Conservation (phyloP, 345 rosid species). For the Noccaea bulbosa region DNA sequence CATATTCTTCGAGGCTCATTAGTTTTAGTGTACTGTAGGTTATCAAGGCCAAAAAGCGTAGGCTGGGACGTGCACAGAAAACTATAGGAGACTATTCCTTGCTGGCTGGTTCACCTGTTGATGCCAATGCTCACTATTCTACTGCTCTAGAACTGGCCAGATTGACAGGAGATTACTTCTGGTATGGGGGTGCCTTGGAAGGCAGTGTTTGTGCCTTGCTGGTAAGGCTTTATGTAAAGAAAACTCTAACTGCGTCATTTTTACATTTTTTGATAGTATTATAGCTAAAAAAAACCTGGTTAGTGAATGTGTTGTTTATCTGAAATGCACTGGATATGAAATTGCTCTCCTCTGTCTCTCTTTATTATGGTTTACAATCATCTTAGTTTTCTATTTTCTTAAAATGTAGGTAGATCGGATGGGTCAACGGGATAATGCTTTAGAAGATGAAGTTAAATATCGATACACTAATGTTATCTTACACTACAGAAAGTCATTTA, state of each 20-base stretch:
- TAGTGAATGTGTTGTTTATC: not conserved
- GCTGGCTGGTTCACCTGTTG: slow-evolving; percentile 98
- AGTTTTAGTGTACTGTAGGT: slow-evolving; percentile 63
- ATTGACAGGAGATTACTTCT: slow-evolving; percentile 85
- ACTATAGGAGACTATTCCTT: slow-evolving; percentile 98
- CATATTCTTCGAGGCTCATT: slow-evolving; percentile 35
- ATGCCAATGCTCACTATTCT: slow-evolving; percentile 95
- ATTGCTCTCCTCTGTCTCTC: slow-evolving; percentile 11
- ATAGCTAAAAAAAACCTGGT: slow-evolving; percentile 6
- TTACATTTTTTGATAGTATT: slow-evolving; percentile 17
- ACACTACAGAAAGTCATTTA: slow-evolving; percentile 93
- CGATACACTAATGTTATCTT: slow-evolving; percentile 76
- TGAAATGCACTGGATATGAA: slow-evolving; percentile 1
- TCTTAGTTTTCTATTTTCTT: slow-evolving; percentile 37
- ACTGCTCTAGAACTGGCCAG: slow-evolving; percentile 93
- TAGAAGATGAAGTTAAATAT: slow-evolving; percentile 85
- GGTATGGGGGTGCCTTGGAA: slow-evolving; percentile 99
- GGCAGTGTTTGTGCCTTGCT: slow-evolving; percentile 93
- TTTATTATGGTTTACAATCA: not conserved
- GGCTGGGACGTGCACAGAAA: slow-evolving; percentile 95
- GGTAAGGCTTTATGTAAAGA: slow-evolving; percentile 52
- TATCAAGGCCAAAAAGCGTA: slow-evolving; percentile 93
- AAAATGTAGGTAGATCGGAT: slow-evolving; percentile 73
- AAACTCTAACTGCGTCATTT: not conserved
- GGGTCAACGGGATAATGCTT: slow-evolving; percentile 70